Percentiles rank a stretch among this genome's conserved stretches.
Evolutionary conservation across 2,329 filamentous ascomycete genomes (phyloP).

Genomic region (Pseudogymnoascus verrucosus): DNA sequence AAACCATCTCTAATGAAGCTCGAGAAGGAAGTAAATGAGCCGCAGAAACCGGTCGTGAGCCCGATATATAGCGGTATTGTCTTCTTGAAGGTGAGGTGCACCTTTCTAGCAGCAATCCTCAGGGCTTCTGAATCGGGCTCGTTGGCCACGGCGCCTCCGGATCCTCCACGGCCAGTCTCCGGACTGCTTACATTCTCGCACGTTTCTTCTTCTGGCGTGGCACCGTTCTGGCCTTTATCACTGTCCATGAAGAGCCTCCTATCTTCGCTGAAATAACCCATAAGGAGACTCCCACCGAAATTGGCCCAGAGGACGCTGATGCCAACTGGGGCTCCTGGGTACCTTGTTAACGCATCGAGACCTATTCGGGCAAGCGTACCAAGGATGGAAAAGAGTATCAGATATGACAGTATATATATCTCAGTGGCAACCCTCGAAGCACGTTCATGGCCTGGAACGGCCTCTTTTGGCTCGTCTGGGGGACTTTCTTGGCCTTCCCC

Average conservation of each 20-base stretch:
- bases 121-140: constrained; percentile 12
- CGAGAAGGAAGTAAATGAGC: constrained; percentile 85
- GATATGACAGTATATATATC: constrained; percentile 69
- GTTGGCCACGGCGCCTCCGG: constrained; percentile 10
- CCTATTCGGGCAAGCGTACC: constrained; percentile 80
- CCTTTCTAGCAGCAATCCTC: constrained; percentile 41
- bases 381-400: constrained; percentile 76
- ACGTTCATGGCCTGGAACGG: not conserved
- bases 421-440: constrained; percentile 45
- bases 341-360: constrained; percentile 69
- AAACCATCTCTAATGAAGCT: constrained; percentile 76
- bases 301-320: constrained; percentile 83
- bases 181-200: constrained; percentile 19
- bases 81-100: constrained; percentile 63
- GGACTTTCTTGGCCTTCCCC: not conserved
- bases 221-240: constrained; percentile 27
- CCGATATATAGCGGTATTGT: constrained; percentile 83
- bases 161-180: constrained; percentile 9
- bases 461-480: not conserved
- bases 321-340: constrained; percentile 65
- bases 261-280: constrained; percentile 83
- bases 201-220: constrained; percentile 29
- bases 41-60: constrained; percentile 78
- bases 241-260: constrained; percentile 57
- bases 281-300: constrained; percentile 68